A percentile compares a stretch with the other conserved stretches of the same genome.
These are phyloP conservation scores for Cytospora piceicola DNA, from an alignment of 2,329 filamentous ascomycete genomes.

Conservation along the genomic window DNA sequence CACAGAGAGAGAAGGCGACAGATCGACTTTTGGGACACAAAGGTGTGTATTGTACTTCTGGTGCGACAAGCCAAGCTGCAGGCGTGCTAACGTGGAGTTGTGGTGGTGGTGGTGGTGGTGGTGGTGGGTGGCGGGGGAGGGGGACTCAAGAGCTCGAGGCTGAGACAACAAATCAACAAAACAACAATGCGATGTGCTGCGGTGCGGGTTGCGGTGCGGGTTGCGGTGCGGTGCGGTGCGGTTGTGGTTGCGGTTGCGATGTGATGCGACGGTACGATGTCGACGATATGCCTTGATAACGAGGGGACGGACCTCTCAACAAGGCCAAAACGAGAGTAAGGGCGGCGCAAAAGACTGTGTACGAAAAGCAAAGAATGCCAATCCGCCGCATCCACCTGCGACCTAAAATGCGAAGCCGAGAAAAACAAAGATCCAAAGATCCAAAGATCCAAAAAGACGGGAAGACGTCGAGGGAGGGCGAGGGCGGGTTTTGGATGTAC, in stretches of 20 bases:
- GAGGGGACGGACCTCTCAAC: conserved; percentile 20
- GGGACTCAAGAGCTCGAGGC: background rate
- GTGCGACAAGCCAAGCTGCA: conserved; percentile 24
- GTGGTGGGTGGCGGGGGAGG: conserved; percentile 6
- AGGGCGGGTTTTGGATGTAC: background rate
- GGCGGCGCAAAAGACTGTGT: conserved; percentile 27
- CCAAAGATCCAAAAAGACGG: conserved; percentile 21
- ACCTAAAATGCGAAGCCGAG: conserved; percentile 4
- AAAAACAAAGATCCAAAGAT: conserved; percentile 23
- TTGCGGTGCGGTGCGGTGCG: conserved; percentile 4
- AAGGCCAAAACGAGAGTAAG: conserved; percentile 12
- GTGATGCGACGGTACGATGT: conserved; percentile 21
- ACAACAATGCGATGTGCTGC: conserved; percentile 16
- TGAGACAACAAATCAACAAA: conserved; percentile 20
- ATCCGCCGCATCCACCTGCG: conserved; percentile 15
- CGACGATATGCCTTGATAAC: conserved; percentile 26
- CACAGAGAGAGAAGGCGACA: background rate
- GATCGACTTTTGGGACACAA: conserved; percentile 14
- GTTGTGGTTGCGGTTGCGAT: conserved; percentile 5
- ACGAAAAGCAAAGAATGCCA: conserved; percentile 23
- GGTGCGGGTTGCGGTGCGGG: conserved; percentile 5
- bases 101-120: too few relatives aligned
- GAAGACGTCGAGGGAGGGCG: conserved; percentile 14
- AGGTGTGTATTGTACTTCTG: conserved; percentile 13
- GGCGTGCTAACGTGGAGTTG: conserved; percentile 8